These are phyloP conservation scores for Metschnikowia peoriensis DNA, from an alignment of 805 yeast species.

Conservation along the genomic window DNA sequence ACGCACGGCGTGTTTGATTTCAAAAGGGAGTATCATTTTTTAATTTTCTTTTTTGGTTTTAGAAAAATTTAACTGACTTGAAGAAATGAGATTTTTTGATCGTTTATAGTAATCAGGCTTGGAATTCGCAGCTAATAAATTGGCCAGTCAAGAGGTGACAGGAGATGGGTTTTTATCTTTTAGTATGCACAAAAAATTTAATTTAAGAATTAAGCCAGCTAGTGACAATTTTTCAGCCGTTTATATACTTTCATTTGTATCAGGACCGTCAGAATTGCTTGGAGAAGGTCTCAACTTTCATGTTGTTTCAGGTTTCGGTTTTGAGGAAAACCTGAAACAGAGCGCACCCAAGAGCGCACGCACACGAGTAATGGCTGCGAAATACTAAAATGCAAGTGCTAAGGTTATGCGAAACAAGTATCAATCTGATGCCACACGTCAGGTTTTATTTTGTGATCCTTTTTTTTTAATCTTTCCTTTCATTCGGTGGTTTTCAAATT, in stretches of 20 bases:
- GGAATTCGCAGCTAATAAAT: not conserved
- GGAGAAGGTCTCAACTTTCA: not conserved
- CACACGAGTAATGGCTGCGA: conserved; percentile 1
- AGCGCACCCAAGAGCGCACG: not conserved
- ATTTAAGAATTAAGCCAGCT: not conserved
- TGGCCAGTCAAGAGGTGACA: not conserved
- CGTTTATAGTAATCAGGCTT: not conserved
- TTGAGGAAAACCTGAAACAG: conserved; percentile 4
- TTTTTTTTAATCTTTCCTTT: too few species aligned
- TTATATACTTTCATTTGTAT: not conserved
- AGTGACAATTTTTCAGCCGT: not conserved
- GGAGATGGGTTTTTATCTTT: not conserved
- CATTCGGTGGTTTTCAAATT: too few species aligned
- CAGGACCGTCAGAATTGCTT: not conserved
- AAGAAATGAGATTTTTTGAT: too few species aligned
- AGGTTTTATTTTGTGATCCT: not conserved
- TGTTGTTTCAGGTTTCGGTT: conserved; percentile 2
- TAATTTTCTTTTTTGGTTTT: too few species aligned
- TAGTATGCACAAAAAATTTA: not conserved
- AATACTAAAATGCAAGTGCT: not conserved
- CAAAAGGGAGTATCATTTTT: not conserved
- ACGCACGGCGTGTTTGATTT: not conserved
- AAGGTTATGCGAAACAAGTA: conserved; percentile 3
- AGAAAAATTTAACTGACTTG: too few species aligned
- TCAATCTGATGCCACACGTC: not conserved